Base-by-base conservation (phyloP, 805 yeast genomes). In the Candida broadrunensis region DNA sequence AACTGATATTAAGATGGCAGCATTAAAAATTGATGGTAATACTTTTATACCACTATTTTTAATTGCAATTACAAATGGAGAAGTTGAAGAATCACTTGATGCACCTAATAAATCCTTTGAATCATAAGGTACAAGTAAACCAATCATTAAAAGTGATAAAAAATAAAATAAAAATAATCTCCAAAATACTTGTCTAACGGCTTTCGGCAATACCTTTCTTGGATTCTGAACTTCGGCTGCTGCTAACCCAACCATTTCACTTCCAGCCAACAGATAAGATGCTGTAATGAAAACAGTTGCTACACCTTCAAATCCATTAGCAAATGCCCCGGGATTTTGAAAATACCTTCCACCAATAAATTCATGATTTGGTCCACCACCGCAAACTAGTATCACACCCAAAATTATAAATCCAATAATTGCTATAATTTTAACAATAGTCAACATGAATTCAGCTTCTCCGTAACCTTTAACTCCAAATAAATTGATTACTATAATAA, bases 11-110 rank as follows among this genome's bases (percentile, higher is more conserved):
- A 85, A 67, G 49, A 85, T 83, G 33, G 84, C 88, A 16, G 80
- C 87, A 56, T 85, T 85, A 69, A 85, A 82, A 46, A 85, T 77
- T 38, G 82, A 78, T 38, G 90, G 90, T 36, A 83, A 72, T 32
- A 79, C 85, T 36, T 65, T 66, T 48, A 84, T 78, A 50, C 84
- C 83, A 21, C 78, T 85, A 39, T 72, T 65, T 23, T 72, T 66
- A 42, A 83, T 77, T 31, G 90, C 88, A 60, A 84, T 73, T 49
- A 84, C 90, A 56, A 83, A 84, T 19, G 91, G 91, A 14, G 90
- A 84, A 21, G 87, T 82, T 21, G 81, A 62, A 32, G 79, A 75
- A 45, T 77, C 77, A 18, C 63, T 66, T 29, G 75, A 69, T 1
- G 73, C 53, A 33, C 81, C 80, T 43, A 80, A 62, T 50, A 77